phyloP scores from a whole-genome alignment of 371 early-diverging fungal species.

The Basidiobolus heterosporus region DNA sequence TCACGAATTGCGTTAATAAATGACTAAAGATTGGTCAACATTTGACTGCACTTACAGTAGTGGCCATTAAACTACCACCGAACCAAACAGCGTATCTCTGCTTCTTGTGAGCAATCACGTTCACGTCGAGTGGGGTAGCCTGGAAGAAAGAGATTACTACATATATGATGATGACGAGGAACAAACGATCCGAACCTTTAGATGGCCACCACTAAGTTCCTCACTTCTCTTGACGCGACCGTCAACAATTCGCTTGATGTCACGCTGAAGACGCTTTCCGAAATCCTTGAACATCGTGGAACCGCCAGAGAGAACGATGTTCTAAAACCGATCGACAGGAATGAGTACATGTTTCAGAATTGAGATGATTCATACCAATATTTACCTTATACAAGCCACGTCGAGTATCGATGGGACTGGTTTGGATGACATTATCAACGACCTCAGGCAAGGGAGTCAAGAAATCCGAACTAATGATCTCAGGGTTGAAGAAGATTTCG shows the following conservation, averaged over 20 bases:
- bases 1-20: background rate
- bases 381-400: slow-evolving; percentile 86
- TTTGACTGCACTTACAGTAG: slow-evolving; percentile 42
- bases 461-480: slow-evolving; percentile 90
- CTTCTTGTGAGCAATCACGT: slow-evolving; percentile 91
- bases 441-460: slow-evolving; percentile 88
- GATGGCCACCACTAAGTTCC: slow-evolving; percentile 42
- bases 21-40: background rate
- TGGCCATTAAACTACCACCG: slow-evolving; percentile 86
- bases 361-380: background rate
- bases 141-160: slow-evolving; percentile 16
- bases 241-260: slow-evolving; percentile 79
- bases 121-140: slow-evolving; percentile 81
- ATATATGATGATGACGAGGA: background rate
- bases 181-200: slow-evolving; percentile 17
- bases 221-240: slow-evolving; percentile 60
- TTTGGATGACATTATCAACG: slow-evolving; percentile 88
- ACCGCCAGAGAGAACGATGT: slow-evolving; percentile 94
- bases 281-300: slow-evolving; percentile 97
- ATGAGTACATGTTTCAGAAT: background rate
- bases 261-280: slow-evolving; percentile 83
- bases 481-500: slow-evolving; percentile 96
- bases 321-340: slow-evolving; percentile 20
- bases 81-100: slow-evolving; percentile 97
- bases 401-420: slow-evolving; percentile 90